These are phyloP conservation scores for Fraxinus ornus DNA, from an alignment of 305 asterid species.

Conservation along the genomic window DNA sequence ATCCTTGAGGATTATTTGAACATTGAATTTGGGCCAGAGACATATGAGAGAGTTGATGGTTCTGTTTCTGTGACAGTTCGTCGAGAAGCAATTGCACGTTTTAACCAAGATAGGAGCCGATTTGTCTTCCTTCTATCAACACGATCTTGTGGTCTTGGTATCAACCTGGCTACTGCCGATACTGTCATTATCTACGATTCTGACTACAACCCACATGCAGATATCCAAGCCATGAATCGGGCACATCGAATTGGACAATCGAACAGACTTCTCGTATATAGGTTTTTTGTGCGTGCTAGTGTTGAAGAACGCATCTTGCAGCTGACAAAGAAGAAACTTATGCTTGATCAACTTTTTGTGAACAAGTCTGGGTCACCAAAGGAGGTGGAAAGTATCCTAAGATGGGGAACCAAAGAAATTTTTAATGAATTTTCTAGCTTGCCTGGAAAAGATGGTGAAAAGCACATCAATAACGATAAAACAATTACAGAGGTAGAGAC, in stretches of 20 bases:
- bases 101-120: conserved; percentile 91
- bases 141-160: conserved; percentile 98
- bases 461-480: conserved; percentile 46
- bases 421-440: conserved; percentile 62
- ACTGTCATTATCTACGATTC: conserved; percentile 96
- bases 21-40: conserved; percentile 84
- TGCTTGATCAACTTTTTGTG: conserved; percentile 97
- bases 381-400: conserved; percentile 91
- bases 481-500: conserved; percentile 56
- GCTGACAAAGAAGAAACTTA: conserved; percentile 93
- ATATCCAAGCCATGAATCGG: conserved; percentile 98
- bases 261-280: conserved; percentile 83
- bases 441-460: conserved; percentile 61
- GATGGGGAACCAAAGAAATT: conserved; percentile 98
- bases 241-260: conserved; percentile 98
- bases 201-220: conserved; percentile 98
- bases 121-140: conserved; percentile 93
- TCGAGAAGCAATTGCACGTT: conserved; percentile 87
- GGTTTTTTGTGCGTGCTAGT: conserved; percentile 98
- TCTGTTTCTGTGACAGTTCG: conserved; percentile 86
- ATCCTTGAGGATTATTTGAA: conserved; percentile 91
- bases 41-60: conserved; percentile 97
- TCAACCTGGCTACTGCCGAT: conserved; percentile 98
- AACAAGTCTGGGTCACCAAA: conserved; percentile 88
- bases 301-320: conserved; percentile 98